Evolutionary conservation across 1,139 yeast genomes (phyloP).

Genomic region (Pneumocystis canis): DNA sequence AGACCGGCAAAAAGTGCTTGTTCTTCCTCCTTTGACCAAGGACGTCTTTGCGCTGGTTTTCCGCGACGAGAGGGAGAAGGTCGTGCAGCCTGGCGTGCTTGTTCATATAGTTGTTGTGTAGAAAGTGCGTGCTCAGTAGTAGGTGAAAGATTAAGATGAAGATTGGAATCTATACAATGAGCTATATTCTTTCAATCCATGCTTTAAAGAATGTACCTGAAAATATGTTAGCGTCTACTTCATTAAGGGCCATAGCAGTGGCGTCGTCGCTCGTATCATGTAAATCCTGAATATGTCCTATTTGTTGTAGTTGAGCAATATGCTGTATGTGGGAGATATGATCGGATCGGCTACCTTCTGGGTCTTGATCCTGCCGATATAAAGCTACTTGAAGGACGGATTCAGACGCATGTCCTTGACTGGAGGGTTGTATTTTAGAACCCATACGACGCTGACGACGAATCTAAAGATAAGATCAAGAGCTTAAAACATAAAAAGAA

Average conservation of each 20-base stretch:
- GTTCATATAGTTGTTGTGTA: conserved; percentile 2
- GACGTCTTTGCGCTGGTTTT: conserved; percentile 33
- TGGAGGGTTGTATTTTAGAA: neutral
- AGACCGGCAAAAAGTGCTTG: conserved; percentile 69
- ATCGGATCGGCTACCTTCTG: neutral
- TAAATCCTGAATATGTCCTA: neutral
- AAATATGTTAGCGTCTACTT: neutral
- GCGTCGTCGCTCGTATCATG: neutral
- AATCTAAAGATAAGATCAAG: neutral
- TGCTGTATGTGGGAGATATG: neutral
- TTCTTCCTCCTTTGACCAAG: conserved; percentile 87
- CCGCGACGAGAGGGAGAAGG: conserved; percentile 8
- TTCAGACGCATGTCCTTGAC: neutral
- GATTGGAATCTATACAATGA: neutral
- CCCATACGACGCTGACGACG: neutral
- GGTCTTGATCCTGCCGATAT: neutral
- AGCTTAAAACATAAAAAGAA: neutral
- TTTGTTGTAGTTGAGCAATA: neutral
- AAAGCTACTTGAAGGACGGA: neutral
- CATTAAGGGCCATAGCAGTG: neutral
- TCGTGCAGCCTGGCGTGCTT: conserved; percentile 3
- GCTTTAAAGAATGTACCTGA: neutral
- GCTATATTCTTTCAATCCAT: neutral
- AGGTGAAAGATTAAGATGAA: neutral
- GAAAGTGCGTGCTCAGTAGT: neutral